These are phyloP conservation scores for Lentinus brumalis DNA, from an alignment of 768 basidiomycete genomes.

Conservation along the genomic window DNA sequence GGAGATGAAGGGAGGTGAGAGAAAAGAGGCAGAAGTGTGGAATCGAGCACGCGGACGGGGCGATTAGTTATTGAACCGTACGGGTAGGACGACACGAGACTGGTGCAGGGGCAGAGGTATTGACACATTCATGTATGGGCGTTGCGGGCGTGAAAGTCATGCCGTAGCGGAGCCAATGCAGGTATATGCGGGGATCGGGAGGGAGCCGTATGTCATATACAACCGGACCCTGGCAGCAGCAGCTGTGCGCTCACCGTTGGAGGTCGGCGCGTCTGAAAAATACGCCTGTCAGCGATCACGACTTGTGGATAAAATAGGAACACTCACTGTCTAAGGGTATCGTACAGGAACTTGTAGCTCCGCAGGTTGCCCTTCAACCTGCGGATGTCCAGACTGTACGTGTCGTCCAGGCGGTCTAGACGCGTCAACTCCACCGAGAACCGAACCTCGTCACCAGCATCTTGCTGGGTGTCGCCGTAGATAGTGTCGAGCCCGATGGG, in stretches of 20 bases:
- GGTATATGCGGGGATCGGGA: background rate
- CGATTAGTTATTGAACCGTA: constrained; percentile 9
- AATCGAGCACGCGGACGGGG: background rate
- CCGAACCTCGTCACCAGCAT: constrained; percentile 93
- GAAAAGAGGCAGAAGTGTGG: background rate
- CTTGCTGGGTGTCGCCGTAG: constrained; percentile 81
- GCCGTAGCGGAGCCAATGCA: constrained; percentile 3
- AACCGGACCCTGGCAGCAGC: background rate
- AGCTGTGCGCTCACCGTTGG: constrained; percentile 23
- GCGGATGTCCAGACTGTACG: constrained; percentile 90
- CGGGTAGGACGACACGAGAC: constrained; percentile 4
- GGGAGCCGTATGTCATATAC: background rate
- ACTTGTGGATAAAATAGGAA: no score
- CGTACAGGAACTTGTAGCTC: constrained; percentile 92
- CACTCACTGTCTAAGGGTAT: constrained; percentile 82
- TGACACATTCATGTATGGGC: constrained; percentile 14
- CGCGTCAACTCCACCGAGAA: constrained; percentile 95
- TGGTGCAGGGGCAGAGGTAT: constrained; percentile 4
- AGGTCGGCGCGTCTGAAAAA: constrained; percentile 29
- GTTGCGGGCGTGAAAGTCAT: constrained; percentile 7
- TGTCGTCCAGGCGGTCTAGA: constrained; percentile 86
- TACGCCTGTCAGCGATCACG: background rate
- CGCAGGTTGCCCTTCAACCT: constrained; percentile 89
- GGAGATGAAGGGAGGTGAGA: background rate
- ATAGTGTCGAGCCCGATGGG: constrained; percentile 51